These are phyloP conservation scores for Hyaloscypha variabilis DNA, from an alignment of 495 filamentous ascomycete genomes.

Conservation along the genomic window DNA sequence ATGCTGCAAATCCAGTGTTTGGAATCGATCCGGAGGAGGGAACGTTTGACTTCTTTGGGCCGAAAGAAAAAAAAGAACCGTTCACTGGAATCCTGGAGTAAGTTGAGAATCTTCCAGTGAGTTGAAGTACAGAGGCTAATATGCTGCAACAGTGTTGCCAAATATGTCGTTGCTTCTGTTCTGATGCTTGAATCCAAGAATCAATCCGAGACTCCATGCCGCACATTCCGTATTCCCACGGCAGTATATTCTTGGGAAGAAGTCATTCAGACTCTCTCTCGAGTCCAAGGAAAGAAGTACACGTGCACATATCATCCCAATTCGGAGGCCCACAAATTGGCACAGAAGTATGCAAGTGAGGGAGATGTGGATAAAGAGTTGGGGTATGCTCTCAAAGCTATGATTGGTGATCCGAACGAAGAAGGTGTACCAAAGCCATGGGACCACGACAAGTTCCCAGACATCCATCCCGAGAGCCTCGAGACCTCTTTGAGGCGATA, in stretches of 20 bases:
- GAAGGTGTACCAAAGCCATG: not conserved
- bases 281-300: constrained; percentile 4
- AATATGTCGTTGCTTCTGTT: constrained; percentile 6
- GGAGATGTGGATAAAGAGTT: constrained; percentile 1
- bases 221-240: constrained; percentile 3
- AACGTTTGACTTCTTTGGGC: constrained; percentile 4
- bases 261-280: constrained; percentile 3
- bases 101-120: not conserved
- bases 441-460: constrained; percentile 2
- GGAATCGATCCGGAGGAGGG: constrained; percentile 6
- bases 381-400: not conserved
- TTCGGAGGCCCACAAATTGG: not conserved
- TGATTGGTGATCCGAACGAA: not conserved
- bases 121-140: not conserved
- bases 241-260: constrained; percentile 6
- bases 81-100: constrained; percentile 10
- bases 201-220: not conserved
- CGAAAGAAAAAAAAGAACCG: not conserved
- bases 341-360: not conserved
- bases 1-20: constrained; percentile 8
- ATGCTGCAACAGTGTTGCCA: constrained; percentile 2
- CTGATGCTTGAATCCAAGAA: constrained; percentile 1
- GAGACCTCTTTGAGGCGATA: not conserved
- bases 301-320: not conserved
- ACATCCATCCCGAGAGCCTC: not conserved